phyloP scores from a whole-genome alignment of 2,329 filamentous ascomycete genomes.

The Emmonsiellopsis sp. region DNA sequence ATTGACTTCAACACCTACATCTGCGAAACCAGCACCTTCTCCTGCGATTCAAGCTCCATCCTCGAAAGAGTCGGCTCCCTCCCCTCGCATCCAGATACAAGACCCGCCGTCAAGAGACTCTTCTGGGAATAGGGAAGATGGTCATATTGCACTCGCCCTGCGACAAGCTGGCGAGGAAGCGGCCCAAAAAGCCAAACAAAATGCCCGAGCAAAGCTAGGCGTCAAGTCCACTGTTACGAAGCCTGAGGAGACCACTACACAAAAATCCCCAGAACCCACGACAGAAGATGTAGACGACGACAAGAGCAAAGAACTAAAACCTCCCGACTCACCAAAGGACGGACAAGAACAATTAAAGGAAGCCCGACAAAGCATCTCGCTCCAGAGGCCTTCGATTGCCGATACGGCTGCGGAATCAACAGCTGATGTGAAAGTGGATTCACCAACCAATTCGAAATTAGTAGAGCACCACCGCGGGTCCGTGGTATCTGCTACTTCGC shows the following conservation, averaged over 20 bases:
- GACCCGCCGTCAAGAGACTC: constrained; percentile 25
- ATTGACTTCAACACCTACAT: constrained; percentile 13
- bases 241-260: constrained; percentile 8
- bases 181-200: constrained; percentile 29
- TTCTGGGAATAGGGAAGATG: constrained; percentile 25
- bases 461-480: constrained; percentile 30
- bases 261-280: constrained; percentile 6
- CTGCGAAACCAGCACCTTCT: constrained; percentile 17
- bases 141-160: constrained; percentile 31
- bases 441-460: constrained; percentile 22
- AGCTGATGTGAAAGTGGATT: constrained; percentile 25
- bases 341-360: background rate
- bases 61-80: constrained; percentile 21
- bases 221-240: constrained; percentile 6
- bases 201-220: constrained; percentile 11
- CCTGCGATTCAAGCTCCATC: constrained; percentile 11
- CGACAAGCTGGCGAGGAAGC: constrained; percentile 34
- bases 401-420: constrained; percentile 29
- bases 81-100: constrained; percentile 31
- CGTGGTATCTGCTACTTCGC: constrained; percentile 25
- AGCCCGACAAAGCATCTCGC: background rate
- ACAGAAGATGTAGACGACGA: background rate
- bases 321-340: background rate
- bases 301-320: background rate
- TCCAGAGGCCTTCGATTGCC: constrained; percentile 12